A percentile compares a stretch with the other conserved stretches of the same genome.
These are phyloP conservation scores for Xylaria scruposa DNA, from an alignment of 495 filamentous ascomycete species.

Conservation along the genomic window DNA sequence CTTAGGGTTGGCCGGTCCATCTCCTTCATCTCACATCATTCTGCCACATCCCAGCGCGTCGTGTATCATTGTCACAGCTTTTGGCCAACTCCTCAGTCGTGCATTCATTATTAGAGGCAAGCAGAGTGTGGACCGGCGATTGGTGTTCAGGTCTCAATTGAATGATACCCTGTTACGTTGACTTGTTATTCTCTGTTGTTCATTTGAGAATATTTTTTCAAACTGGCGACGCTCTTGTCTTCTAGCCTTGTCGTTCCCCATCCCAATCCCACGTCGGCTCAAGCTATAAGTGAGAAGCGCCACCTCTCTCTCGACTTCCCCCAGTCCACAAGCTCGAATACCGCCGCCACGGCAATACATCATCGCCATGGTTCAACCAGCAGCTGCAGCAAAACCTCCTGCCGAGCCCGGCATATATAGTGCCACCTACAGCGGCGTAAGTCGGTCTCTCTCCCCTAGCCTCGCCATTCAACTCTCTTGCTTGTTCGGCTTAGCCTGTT, in stretches of 20 bases:
- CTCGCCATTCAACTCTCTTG: constrained; percentile 15
- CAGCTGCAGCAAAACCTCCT: constrained; percentile 28
- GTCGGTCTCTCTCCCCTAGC: constrained; percentile 43
- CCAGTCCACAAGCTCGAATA: neutral
- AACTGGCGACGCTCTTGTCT: neutral
- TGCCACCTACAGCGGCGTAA: constrained; percentile 93
- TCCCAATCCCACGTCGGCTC: neutral
- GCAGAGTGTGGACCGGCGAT: neutral
- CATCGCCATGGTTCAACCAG: constrained; percentile 49
- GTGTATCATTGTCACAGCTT: neutral
- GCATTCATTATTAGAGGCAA: neutral
- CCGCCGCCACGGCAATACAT: neutral
- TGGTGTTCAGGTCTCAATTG: neutral
- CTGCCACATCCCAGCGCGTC: constrained; percentile 4
- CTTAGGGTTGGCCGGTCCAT: constrained; percentile 6
- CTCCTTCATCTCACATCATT: constrained; percentile 12
- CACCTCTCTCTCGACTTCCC: neutral
- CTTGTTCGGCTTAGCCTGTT: constrained; percentile 38
- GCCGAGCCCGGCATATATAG: constrained; percentile 68
- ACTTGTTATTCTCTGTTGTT: neutral
- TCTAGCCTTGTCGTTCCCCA: neutral
- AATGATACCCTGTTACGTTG: neutral
- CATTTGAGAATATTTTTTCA: constrained; percentile 4
- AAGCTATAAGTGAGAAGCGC: neutral
- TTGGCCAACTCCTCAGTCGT: neutral